Base-by-base conservation (phyloP, 2,329 filamentous ascomycete species). In the Lachnellula hyalina region DNA sequence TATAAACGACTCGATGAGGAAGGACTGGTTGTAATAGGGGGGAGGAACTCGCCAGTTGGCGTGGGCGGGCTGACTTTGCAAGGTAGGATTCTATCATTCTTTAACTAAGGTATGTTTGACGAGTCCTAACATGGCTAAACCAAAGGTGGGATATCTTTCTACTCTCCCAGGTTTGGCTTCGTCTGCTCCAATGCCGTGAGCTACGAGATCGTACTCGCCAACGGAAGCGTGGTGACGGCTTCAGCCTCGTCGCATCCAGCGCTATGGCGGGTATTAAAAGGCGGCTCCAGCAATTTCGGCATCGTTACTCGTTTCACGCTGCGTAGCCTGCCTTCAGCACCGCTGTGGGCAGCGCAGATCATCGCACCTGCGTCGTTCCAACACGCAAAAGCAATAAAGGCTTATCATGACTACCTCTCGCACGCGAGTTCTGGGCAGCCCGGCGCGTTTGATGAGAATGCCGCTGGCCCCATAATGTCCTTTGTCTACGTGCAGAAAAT, bases 141-240 rank as follows among this genome's bases (percentile, higher is more conserved):
- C n/a, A n/a, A 47, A 47, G 44, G 44, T 19, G 55, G 52, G 28
- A 49, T 54, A 25, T 59, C 57, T 4, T 57, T 57, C 51, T 59
- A 54, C 45, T 47, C 57, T 32, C 54, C 51, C 28, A 47, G 51
- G 14, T 55, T 42, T 23, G 57, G 57, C 23, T 45, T 56, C 17
- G 54, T 56, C 40, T 53, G 50, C 28, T 48, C 46, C 47, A 53
- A 46, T 21, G 47, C 34, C n/a, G 21, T 47, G 21, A 53, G 47
- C 40, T 56, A 49, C 25, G 83, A 87, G 64, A 79, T 86, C 32
- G 52, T 60, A 14, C 53, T 55, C 19, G 59, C 57, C 9, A 36
- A 53, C 28, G 54, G 59, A 5, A n/a, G 25, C 7, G 44, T 61
- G 9, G 40, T 52, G 11, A 53, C 47, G 12, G 57, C 52, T 17